Evolutionary conservation across 2,329 filamentous ascomycete species (phyloP), one percentile per base, ranked within the genome.

Genomic region (Beauveria asiatica): DNA sequence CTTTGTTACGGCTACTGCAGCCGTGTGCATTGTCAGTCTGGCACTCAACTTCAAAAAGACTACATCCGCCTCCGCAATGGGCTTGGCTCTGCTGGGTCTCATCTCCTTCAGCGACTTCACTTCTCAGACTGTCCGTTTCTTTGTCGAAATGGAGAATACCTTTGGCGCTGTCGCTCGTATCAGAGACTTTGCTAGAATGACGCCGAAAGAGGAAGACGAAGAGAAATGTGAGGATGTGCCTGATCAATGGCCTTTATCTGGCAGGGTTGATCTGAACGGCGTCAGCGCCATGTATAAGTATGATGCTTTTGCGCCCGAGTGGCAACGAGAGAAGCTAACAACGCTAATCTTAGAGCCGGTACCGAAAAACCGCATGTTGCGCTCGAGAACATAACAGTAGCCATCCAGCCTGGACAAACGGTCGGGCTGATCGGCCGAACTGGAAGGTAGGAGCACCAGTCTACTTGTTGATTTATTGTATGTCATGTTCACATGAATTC

Each of bases 1-100:
- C 61, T 66, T 81, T 10, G 68, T 79, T 2, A 75, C 79, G 1
- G 74, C 76, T 1, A 73, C 65, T 2, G 70, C 80, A 33, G 77
- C 78, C 1, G 71, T 76, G 2, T 63, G 78, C 6, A 63, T 81
- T 4, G 74, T 81, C 17, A 69, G 74, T 11, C 67, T 80, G 2
- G 74, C 76, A 1, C 73, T 80, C 5, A 21, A 62, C 23, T 60
- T 64, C 61, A 56, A 27, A 3, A 27, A 51, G n/a, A 39, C 53
- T 8, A 46, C 59, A 4, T 57, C 59, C 1, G 52, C 45, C 23
- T 39, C 45, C 7, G 39, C 52, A 3, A 46, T 65, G 57, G 64
- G 61, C 5, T 23, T 65, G 5, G 62, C 64, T 3, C 27, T 65
- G 13, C 62, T 64, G 19, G 45, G 21, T 49, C 64, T 67, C 9